Evolutionary conservation across 1,139 yeast species (phyloP), one percentile per base, ranked within the genome.

Genomic region (Magnusiomyces ingens): DNA sequence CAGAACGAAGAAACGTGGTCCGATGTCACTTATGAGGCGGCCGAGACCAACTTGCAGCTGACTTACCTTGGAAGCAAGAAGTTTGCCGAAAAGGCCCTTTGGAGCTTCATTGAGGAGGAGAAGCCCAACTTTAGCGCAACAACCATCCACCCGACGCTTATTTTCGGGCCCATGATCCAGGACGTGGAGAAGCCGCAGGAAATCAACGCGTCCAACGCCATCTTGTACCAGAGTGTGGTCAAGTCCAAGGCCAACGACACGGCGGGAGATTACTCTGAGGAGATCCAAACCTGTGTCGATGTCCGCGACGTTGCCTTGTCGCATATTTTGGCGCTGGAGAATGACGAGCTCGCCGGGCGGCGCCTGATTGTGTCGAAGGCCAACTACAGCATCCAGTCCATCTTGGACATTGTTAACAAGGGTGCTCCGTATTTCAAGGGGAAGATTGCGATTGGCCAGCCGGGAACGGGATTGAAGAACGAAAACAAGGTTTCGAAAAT

Each of bases 271-370:
- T 55, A 55, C 42, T 36, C 54, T 17, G 45, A 48, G 5, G 21
- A 6, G 3, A 32, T 55, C 45, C 36, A 32, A 51, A 50, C 60
- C 36, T 65, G 64, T 63, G 70, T 75, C 44, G 83, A 80, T 60
- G 84, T 80, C 1, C 69, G 83, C 52, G 82, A 80, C 60, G 76
- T 77, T 10, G 81, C 83, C 3, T 64, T 62, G 55, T 80, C 80
- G 12, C 84, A 79, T 62, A 63, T 79, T 11, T 59, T 63, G 42
- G 77, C 78, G 0, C 66, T 78, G 26, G 74, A 71, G 49, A 62
- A 63, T 17, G 54, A 58, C 1, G 58, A 63, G 8, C 64, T 72
- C 12, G 67, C 69, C n/a, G 72, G 72, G 42, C 68, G 74, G 60
- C 71, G 84, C 48, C 69, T 73, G 54, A 71, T 76, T 52, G 64